Percentiles rank a stretch among this genome's conserved stretches.
These are phyloP conservation scores for Triadica sebifera DNA, from an alignment of 345 rosid species.

Conservation along the genomic window DNA sequence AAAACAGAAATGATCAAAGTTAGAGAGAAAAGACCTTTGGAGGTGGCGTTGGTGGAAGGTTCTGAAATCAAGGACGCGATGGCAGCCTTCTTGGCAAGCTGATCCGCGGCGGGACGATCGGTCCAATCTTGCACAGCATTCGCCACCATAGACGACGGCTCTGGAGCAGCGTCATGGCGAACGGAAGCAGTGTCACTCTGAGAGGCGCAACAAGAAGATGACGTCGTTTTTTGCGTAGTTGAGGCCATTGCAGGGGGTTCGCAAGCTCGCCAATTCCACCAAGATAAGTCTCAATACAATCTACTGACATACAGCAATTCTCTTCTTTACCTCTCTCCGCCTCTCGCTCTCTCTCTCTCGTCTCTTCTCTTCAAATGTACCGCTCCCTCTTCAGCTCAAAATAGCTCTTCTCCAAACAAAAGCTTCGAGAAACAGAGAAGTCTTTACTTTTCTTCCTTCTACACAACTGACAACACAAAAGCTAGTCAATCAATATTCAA, in stretches of 20 bases:
- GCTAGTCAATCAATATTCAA: not conserved
- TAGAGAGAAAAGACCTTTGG: slow-evolving; percentile 47
- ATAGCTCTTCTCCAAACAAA: not conserved
- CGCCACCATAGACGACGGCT: slow-evolving; percentile 25
- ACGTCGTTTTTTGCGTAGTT: slow-evolving; percentile 84
- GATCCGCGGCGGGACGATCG: slow-evolving; percentile 36
- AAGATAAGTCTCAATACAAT: slow-evolving; percentile 56
- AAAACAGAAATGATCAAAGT: not conserved
- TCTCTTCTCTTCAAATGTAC: not conserved
- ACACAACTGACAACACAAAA: slow-evolving; percentile 1
- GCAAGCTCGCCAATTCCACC: slow-evolving; percentile 82
- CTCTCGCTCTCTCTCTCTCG: not conserved
- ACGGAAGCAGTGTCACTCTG: not conserved
- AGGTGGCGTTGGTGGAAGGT: slow-evolving; percentile 44
- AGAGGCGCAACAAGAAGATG: slow-evolving; percentile 20
- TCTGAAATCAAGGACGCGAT: slow-evolving; percentile 53
- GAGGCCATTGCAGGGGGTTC: slow-evolving; percentile 96
- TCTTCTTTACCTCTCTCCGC: slow-evolving; percentile 9
- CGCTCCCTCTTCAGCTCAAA: not conserved
- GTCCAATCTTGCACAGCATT: slow-evolving; percentile 44
- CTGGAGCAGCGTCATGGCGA: slow-evolving; percentile 29
- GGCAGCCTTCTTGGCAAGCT: slow-evolving; percentile 35
- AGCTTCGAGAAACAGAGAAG: slow-evolving; percentile 2
- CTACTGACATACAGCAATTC: slow-evolving; percentile 90
- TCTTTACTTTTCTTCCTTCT: not conserved